These are phyloP conservation scores for Achaetomiella virescens DNA, from an alignment of 495 filamentous ascomycete species.

Conservation along the genomic window DNA sequence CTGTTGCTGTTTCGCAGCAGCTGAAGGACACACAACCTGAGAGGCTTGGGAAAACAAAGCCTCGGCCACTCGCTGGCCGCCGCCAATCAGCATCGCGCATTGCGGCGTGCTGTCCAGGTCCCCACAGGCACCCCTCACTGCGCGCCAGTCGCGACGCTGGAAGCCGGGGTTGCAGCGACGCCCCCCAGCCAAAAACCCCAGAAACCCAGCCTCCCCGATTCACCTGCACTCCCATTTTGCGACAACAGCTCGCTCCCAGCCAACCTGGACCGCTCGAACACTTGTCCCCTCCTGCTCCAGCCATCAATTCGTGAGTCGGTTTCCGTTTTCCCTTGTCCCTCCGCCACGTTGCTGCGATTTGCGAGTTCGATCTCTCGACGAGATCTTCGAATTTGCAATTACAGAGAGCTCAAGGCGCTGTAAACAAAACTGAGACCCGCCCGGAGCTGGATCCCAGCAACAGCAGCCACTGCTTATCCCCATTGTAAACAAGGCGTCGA, in stretches of 20 bases:
- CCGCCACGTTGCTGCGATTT: not conserved
- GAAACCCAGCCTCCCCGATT: conserved; percentile 20
- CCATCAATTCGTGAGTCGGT: conserved; percentile 7
- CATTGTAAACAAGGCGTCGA: conserved; percentile 19
- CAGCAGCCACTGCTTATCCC: not conserved
- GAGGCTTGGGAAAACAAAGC: conserved; percentile 20
- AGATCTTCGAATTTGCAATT: not conserved
- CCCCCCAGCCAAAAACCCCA: not conserved
- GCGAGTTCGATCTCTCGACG: not conserved
- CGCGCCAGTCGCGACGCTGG: conserved; percentile 12
- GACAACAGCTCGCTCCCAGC: conserved; percentile 14
- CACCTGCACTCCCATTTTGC: conserved; percentile 10
- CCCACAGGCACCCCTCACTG: conserved; percentile 18
- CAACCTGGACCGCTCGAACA: conserved; percentile 4
- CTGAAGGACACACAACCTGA: not conserved
- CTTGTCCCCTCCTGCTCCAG: conserved; percentile 7
- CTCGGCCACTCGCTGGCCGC: conserved; percentile 17
- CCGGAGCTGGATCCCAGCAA: conserved; percentile 3
- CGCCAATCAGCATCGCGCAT: conserved; percentile 19
- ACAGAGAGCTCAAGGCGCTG: not conserved
- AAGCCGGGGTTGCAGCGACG: too few relatives aligned
- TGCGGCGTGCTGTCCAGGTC: conserved; percentile 18
- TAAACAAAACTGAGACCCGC: conserved; percentile 12
- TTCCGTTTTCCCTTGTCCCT: conserved; percentile 1
- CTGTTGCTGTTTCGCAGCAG: not conserved